Evolutionary conservation across 2,329 filamentous ascomycete species (phyloP).

Genomic region (Didymella exigua): DNA sequence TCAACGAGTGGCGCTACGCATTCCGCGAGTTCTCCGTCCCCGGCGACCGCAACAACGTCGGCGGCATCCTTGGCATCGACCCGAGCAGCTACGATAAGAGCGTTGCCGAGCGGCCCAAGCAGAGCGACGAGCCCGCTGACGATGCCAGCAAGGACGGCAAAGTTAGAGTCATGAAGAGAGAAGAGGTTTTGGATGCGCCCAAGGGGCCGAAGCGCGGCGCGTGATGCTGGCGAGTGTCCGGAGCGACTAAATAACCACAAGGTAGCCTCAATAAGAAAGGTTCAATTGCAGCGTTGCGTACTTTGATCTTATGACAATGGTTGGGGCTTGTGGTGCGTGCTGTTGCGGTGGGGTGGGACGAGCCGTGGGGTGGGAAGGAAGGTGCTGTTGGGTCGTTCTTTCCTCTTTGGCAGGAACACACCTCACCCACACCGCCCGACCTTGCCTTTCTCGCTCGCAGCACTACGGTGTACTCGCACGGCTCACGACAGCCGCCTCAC

Average conservation of each 20-base stretch:
- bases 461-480: not conserved
- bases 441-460: not conserved
- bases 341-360: not conserved
- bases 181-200: slow-evolving; percentile 44
- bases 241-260: not conserved
- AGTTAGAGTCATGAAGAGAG: slow-evolving; percentile 48
- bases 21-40: slow-evolving; percentile 96
- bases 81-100: slow-evolving; percentile 63
- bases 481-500: not conserved
- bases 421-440: not conserved
- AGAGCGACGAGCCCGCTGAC: slow-evolving; percentile 37
- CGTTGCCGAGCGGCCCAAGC: slow-evolving; percentile 44
- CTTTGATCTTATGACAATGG: not conserved
- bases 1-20: slow-evolving; percentile 94
- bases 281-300: slow-evolving; percentile 10
- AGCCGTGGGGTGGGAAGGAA: slow-evolving; percentile 10
- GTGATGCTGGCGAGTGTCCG: slow-evolving; percentile 19
- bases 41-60: slow-evolving; percentile 85
- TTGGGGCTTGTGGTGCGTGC: not conserved
- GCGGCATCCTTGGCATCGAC: slow-evolving; percentile 69
- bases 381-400: slow-evolving; percentile 15
- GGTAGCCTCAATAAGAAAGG: slow-evolving; percentile 18
- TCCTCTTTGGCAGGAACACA: not conserved
- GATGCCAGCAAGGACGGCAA: slow-evolving; percentile 41
- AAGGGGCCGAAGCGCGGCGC: slow-evolving; percentile 44